Evolutionary conservation across 2,329 filamentous ascomycete species (phyloP).

Genomic region (Microascus cirrosus): DNA sequence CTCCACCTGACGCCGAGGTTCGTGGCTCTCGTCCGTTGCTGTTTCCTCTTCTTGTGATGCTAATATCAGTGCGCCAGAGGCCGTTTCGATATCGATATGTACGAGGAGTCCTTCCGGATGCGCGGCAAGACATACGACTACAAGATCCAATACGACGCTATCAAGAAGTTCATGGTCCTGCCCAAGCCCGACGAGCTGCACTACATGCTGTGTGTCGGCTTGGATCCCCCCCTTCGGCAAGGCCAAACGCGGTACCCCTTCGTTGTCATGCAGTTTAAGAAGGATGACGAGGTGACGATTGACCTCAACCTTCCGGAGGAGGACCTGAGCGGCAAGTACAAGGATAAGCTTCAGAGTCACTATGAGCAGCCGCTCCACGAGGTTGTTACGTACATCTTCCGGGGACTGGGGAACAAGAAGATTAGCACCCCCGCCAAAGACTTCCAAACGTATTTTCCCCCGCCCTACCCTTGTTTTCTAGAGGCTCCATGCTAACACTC

Average conservation of each 20-base stretch:
- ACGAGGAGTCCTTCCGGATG: constrained; percentile 91
- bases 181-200: constrained; percentile 98
- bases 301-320: constrained; percentile 95
- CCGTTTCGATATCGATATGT: constrained; percentile 99
- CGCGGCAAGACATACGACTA: constrained; percentile 99
- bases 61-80: constrained; percentile 48
- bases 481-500: constrained; percentile 12
- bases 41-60: constrained; percentile 12
- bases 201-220: constrained; percentile 84
- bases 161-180: constrained; percentile 98
- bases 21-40: constrained; percentile 7
- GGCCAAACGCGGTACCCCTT: constrained; percentile 97
- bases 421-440: constrained; percentile 89
- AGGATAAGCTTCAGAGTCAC: constrained; percentile 75
- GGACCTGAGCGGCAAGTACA: constrained; percentile 71
- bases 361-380: constrained; percentile 92
- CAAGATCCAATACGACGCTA: constrained; percentile 96
- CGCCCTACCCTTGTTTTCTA: background rate
- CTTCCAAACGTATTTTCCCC: constrained; percentile 57
- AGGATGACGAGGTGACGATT: constrained; percentile 92
- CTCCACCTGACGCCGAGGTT: constrained; percentile 91
- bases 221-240: constrained; percentile 90
- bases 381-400: constrained; percentile 92
- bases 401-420: constrained; percentile 88
- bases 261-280: constrained; percentile 97